Evolutionary conservation across 164 flowering plant genomes (phyloP).

Genomic region (Pachysandra terminalis): DNA sequence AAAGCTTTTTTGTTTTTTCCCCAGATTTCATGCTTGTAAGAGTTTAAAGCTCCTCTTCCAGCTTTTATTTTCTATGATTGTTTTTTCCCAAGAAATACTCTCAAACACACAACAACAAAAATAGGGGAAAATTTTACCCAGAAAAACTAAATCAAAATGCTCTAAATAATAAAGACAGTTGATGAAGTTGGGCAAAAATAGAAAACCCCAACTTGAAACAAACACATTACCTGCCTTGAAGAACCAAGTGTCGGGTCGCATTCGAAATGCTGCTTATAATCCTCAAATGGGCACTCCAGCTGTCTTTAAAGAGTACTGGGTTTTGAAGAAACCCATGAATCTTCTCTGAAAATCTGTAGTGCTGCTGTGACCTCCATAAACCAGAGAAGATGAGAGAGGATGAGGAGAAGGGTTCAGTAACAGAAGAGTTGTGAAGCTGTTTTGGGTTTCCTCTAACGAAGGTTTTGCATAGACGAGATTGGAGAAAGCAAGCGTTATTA

Average conservation of each 20-base stretch:
- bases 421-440: constrained; percentile 1
- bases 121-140: too few species aligned
- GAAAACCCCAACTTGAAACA: not conserved
- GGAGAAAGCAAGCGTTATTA: not conserved
- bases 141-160: too few species aligned
- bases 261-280: constrained; percentile 7
- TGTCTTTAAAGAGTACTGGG: not conserved
- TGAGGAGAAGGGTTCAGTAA: constrained; percentile 4
- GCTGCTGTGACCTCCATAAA: constrained; percentile 10
- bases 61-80: too few species aligned
- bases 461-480: not conserved
- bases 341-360: constrained; percentile 1
- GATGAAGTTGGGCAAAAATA: too few species aligned
- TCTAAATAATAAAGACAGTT: too few species aligned
- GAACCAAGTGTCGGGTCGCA: constrained; percentile 5
- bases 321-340: constrained; percentile 1
- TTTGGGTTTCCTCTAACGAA: constrained; percentile 2
- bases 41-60: too few species aligned
- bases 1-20: too few species aligned
- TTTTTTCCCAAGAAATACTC: too few species aligned
- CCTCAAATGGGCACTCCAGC: constrained; percentile 9
- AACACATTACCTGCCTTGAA: constrained; percentile 21
- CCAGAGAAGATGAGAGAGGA: constrained; percentile 1
- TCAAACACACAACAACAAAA: too few species aligned
- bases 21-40: too few species aligned